Conservation (phyloP, 2,329 filamentous ascomycete species). For the Cercospora citrullina region DNA sequence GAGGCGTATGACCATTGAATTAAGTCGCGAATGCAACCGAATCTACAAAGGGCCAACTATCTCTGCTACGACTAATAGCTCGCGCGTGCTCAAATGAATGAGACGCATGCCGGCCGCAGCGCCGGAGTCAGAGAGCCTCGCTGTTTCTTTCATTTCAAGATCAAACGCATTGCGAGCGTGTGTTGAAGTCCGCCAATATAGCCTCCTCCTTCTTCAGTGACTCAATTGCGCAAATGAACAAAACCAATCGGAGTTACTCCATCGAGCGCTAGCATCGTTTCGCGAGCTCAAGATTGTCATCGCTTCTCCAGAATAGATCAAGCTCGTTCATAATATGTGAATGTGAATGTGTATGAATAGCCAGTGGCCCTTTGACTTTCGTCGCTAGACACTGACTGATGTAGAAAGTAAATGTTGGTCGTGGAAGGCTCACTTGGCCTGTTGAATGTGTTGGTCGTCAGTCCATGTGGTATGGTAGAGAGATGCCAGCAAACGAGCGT, state of each 20-base stretch:
- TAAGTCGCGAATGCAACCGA: constrained; percentile 8
- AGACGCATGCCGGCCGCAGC: constrained; percentile 24
- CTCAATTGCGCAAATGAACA: constrained; percentile 12
- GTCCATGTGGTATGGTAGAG: constrained; percentile 10
- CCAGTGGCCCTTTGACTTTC: constrained; percentile 21
- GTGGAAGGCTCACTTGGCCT: constrained; percentile 12
- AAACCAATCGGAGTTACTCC: constrained; percentile 29
- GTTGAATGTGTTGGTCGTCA: constrained; percentile 10
- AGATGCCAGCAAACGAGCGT: constrained; percentile 25
- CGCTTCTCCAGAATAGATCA: constrained; percentile 27
- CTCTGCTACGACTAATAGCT: constrained; percentile 18
- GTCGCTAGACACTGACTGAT: constrained; percentile 7
- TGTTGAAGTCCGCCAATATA: constrained; percentile 26
- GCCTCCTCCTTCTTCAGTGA: constrained; percentile 17
- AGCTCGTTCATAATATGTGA: constrained; percentile 21
- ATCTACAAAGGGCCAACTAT: constrained; percentile 11
- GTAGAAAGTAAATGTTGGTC: constrained; percentile 14
- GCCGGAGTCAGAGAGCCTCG: constrained; percentile 10
- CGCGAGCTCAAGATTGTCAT: constrained; percentile 40
- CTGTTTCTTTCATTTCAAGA: neutral
- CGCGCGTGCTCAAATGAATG: constrained; percentile 22
- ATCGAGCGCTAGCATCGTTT: constrained; percentile 32
- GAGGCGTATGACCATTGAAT: constrained; percentile 13
- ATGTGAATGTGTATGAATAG: constrained; percentile 4
- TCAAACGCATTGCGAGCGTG: constrained; percentile 13